Conservation (phyloP, 2,329 filamentous ascomycete genomes). For the Arthrinium puccinioides region DNA sequence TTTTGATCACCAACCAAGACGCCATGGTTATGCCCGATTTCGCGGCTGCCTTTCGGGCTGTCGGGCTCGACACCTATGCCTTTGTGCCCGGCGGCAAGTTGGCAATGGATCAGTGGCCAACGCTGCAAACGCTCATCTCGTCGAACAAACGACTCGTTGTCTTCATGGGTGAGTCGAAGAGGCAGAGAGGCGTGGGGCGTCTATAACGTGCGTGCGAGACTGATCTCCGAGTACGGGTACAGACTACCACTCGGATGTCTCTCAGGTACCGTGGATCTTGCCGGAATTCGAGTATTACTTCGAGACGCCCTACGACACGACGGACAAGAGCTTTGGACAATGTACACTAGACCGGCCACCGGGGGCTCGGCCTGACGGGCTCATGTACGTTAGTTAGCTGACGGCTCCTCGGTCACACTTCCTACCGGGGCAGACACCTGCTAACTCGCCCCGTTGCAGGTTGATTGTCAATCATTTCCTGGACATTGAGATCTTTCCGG, state of each 20-base stretch:
- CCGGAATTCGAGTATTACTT: conserved; percentile 60
- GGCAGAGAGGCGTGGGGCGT: too few species aligned
- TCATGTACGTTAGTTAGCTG: too few species aligned
- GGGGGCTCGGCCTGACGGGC: conserved; percentile 26
- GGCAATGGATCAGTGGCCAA: conserved; percentile 56
- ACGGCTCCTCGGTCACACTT: too few species aligned
- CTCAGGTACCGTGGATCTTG: conserved; percentile 53
- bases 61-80: conserved; percentile 48
- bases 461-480: conserved; percentile 36
- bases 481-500: conserved; percentile 22
- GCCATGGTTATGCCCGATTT: conserved; percentile 48
- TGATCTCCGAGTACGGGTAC: conserved; percentile 22
- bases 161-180: conserved; percentile 58
- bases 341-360: conserved; percentile 60
- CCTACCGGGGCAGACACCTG: too few species aligned
- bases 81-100: conserved; percentile 41
- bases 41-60: conserved; percentile 42
- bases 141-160: conserved; percentile 57
- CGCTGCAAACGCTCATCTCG: conserved; percentile 57
- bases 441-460: too few species aligned
- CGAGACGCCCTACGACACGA: conserved; percentile 65
- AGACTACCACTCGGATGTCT: conserved; percentile 52
- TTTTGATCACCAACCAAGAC: conserved; percentile 58
- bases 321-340: conserved; percentile 49
- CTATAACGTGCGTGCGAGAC: neutral